phyloP scores from a whole-genome alignment of 805 yeast species.

The Yarrowia phangngaensis region DNA sequence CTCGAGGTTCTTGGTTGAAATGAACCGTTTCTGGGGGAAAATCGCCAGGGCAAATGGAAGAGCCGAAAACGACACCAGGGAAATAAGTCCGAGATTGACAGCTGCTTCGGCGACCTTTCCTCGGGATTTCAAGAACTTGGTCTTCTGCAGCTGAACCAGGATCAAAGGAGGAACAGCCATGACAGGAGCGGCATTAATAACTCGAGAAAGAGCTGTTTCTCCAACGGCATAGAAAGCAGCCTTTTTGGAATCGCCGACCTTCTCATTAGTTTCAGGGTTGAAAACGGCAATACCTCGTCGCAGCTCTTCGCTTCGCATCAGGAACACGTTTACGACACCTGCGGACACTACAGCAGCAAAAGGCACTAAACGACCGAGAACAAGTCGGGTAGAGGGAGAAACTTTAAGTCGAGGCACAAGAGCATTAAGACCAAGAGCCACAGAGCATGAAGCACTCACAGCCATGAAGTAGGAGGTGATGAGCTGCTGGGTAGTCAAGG shows the following conservation, averaged over 20 bases:
- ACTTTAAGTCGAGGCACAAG: slow-evolving; percentile 81
- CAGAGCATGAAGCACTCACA: slow-evolving; percentile 91
- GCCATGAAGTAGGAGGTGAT: slow-evolving; percentile 79
- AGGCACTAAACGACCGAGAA: slow-evolving; percentile 86
- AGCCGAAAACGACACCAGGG: slow-evolving; percentile 77
- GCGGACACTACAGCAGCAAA: slow-evolving; percentile 99
- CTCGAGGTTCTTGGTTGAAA: slow-evolving; percentile 62
- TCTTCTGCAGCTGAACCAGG: slow-evolving; percentile 69
- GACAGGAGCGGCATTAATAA: slow-evolving; percentile 92
- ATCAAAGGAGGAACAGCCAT: slow-evolving; percentile 95
- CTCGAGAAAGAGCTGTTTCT: slow-evolving; percentile 93
- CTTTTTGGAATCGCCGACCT: slow-evolving; percentile 63
- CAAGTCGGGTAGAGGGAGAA: slow-evolving; percentile 63
- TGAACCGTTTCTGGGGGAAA: slow-evolving; percentile 81
- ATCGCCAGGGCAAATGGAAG: slow-evolving; percentile 94
- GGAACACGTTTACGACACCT: slow-evolving; percentile 90
- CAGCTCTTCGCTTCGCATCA: slow-evolving; percentile 95
- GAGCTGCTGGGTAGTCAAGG: slow-evolving; percentile 73
- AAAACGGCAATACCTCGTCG: slow-evolving; percentile 49
- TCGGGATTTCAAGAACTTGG: slow-evolving; percentile 60
- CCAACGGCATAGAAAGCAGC: slow-evolving; percentile 95
- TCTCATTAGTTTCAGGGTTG: slow-evolving; percentile 40
- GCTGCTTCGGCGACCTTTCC: slow-evolving; percentile 60
- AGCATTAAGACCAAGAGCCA: slow-evolving; percentile 88
- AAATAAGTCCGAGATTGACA: slow-evolving; percentile 81